phyloP scores from a whole-genome alignment of 1,139 yeast species.

The Protomyces pachydermus region DNA sequence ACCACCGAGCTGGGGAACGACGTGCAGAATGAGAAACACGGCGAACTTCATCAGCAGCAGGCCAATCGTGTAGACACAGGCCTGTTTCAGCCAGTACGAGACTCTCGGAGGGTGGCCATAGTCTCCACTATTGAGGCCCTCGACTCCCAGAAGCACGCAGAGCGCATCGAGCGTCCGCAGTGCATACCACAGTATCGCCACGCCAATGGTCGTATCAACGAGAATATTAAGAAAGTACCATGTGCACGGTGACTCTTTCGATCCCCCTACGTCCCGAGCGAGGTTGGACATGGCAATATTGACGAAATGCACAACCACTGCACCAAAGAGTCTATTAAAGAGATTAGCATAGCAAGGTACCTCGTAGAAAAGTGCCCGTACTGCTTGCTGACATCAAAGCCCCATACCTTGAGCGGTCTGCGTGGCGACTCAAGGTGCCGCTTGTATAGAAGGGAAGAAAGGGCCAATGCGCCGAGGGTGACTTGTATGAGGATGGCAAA shows the following conservation, averaged over 20 bases:
- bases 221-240: conserved; percentile 73
- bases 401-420: conserved; percentile 26
- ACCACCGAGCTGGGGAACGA: conserved; percentile 52
- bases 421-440: conserved; percentile 43
- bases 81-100: conserved; percentile 66
- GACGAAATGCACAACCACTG: conserved; percentile 64
- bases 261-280: conserved; percentile 23
- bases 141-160: conserved; percentile 49
- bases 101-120: conserved; percentile 66
- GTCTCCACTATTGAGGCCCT: conserved; percentile 73
- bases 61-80: conserved; percentile 59
- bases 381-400: conserved; percentile 84
- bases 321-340: conserved; percentile 18
- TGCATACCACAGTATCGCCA: conserved; percentile 64
- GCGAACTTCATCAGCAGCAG: conserved; percentile 53
- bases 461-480: conserved; percentile 64
- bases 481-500: conserved; percentile 44
- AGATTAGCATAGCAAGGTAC: conserved; percentile 72
- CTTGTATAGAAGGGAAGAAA: conserved; percentile 68
- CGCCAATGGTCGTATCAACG: conserved; percentile 93
- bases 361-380: conserved; percentile 70
- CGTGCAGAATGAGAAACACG: conserved; percentile 53
- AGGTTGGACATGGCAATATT: conserved; percentile 35
- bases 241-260: conserved; percentile 56
- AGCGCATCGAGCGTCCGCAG: conserved; percentile 47